Evolutionary conservation across 2,329 filamentous ascomycete species (phyloP).

Genomic region (Sporothrix globosa): DNA sequence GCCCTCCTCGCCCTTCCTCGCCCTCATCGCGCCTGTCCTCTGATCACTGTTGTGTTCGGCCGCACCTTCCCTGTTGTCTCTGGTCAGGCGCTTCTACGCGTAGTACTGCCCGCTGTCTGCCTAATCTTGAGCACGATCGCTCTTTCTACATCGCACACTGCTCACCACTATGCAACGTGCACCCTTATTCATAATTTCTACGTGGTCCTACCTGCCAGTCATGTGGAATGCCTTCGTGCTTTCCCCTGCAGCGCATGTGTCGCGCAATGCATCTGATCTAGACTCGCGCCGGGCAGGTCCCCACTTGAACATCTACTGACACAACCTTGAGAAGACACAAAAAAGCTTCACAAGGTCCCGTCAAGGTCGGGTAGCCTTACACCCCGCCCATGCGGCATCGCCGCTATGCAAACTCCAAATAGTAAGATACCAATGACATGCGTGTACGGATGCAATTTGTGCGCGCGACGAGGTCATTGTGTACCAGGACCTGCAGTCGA

Average conservation of each 20-base stretch:
- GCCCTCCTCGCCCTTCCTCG: slow-evolving; percentile 5
- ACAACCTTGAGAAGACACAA: neutral
- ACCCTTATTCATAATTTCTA: neutral
- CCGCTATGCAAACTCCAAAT: slow-evolving; percentile 6
- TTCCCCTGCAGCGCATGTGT: slow-evolving; percentile 2
- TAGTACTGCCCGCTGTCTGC: neutral
- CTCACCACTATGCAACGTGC: neutral
- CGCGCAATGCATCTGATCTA: neutral
- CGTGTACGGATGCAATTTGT: neutral
- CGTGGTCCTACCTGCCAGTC: neutral
- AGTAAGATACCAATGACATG: neutral
- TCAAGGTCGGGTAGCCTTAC: slow-evolving; percentile 14
- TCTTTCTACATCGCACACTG: neutral
- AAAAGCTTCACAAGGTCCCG: slow-evolving; percentile 8
- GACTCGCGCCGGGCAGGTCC: neutral
- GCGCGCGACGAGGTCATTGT: neutral
- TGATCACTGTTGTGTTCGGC: neutral
- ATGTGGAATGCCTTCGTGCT: neutral
- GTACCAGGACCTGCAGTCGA: slow-evolving; percentile 3
- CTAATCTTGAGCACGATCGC: neutral
- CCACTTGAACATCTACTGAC: slow-evolving; percentile 15
- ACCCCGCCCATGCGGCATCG: slow-evolving; percentile 7
- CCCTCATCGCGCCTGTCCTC: slow-evolving; percentile 4
- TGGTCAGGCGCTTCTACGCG: neutral
- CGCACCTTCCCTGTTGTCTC: neutral